Conservation (phyloP, 2,329 filamentous ascomycete species). For the Diaporthe citriasiana region DNA sequence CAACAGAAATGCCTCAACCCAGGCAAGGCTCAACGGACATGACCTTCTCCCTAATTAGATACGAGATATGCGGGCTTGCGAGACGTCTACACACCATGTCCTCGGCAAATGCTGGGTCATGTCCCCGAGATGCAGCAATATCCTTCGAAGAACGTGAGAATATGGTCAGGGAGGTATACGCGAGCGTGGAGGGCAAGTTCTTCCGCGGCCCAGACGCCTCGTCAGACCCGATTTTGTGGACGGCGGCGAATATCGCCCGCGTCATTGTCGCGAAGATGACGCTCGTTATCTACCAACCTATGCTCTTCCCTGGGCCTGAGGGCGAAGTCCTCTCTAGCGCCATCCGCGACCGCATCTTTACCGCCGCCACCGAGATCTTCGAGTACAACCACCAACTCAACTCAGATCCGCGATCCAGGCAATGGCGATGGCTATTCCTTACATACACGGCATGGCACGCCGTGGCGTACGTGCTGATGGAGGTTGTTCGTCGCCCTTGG, state of each 20-base stretch:
- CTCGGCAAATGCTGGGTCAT: slow-evolving; percentile 50
- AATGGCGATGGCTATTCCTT: slow-evolving; percentile 72
- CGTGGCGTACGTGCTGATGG: slow-evolving; percentile 68
- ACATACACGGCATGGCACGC: slow-evolving; percentile 73
- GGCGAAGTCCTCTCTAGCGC: slow-evolving; percentile 52
- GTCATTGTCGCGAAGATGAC: slow-evolving; percentile 69
- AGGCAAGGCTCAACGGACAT: slow-evolving; percentile 68
- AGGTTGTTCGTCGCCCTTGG: slow-evolving; percentile 62
- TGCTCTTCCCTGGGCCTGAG: slow-evolving; percentile 58
- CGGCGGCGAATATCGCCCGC: slow-evolving; percentile 62
- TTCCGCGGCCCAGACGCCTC: slow-evolving; percentile 64
- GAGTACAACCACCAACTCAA: slow-evolving; percentile 70
- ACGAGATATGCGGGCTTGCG: slow-evolving; percentile 58
- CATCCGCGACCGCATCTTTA: slow-evolving; percentile 56
- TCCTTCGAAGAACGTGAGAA: slow-evolving; percentile 60
- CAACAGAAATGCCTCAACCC: slow-evolving; percentile 60
- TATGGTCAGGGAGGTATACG: slow-evolving; percentile 50
- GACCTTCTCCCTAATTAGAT: slow-evolving; percentile 60
- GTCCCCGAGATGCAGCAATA: slow-evolving; percentile 49
- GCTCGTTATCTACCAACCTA: slow-evolving; percentile 67
- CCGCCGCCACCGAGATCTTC: slow-evolving; percentile 67
- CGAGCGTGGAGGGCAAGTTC: slow-evolving; percentile 66
- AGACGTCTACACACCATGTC: slow-evolving; percentile 56
- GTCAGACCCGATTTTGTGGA: slow-evolving; percentile 63
- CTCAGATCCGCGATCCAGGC: slow-evolving; percentile 60